A percentile compares a stretch with the other conserved stretches of the same genome.
Evolutionary conservation across 2,329 filamentous ascomycete species (phyloP).

Genomic region (Pseudomassariella vexata): DNA sequence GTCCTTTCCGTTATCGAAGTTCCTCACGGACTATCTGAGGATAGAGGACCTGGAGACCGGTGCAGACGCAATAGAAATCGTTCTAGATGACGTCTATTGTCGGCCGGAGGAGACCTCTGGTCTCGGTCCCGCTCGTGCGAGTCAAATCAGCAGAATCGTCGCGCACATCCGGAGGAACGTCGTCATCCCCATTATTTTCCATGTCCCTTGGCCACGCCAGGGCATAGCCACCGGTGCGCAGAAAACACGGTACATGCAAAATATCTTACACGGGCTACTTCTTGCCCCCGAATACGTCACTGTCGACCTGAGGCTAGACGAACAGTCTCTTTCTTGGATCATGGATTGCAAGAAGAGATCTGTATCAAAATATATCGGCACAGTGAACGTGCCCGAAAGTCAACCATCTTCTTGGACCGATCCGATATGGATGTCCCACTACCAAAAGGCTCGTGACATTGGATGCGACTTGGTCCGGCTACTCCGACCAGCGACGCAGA

Average conservation of each 20-base stretch:
- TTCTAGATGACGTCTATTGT: constrained; percentile 36
- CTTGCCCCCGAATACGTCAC: constrained; percentile 59
- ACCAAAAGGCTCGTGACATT: constrained; percentile 49
- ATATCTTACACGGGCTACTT: constrained; percentile 54
- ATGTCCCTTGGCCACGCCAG: constrained; percentile 34
- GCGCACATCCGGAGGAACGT: constrained; percentile 58
- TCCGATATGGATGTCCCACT: constrained; percentile 47
- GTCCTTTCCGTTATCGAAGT: constrained; percentile 51
- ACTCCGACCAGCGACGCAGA: constrained; percentile 46
- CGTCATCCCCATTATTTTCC: constrained; percentile 52
- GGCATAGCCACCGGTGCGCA: constrained; percentile 15
- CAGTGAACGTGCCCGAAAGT: constrained; percentile 36
- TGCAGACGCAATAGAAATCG: constrained; percentile 61
- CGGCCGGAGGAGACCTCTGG: constrained; percentile 3
- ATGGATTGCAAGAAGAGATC: constrained; percentile 43
- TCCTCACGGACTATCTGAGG: constrained; percentile 49
- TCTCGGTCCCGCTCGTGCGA: constrained; percentile 28
- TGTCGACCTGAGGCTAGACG: constrained; percentile 53
- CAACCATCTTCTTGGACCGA: constrained; percentile 49
- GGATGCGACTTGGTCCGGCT: constrained; percentile 60
- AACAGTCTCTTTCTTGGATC: constrained; percentile 43
- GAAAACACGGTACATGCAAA: constrained; percentile 42
- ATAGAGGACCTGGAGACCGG: constrained; percentile 62
- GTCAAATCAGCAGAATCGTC: constrained; percentile 51
- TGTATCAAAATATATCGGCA: constrained; percentile 57